Base-by-base conservation (phyloP, 495 filamentous ascomycete species). In the Penicillium waksmanii region DNA sequence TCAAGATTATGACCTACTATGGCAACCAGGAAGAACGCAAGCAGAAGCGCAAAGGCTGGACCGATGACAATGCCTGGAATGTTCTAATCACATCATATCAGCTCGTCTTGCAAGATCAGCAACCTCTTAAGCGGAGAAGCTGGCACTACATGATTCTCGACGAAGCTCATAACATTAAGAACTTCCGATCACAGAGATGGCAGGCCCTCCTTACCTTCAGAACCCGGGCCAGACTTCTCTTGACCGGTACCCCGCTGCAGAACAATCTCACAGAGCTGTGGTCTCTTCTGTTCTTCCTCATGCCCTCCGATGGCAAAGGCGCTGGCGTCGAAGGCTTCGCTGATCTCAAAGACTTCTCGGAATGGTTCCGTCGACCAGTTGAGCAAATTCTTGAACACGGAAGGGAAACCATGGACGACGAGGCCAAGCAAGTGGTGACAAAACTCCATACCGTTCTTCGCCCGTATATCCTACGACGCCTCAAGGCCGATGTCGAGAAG, bases 61-160 rank as follows among this genome's bases (percentile, higher is more conserved):
- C 82, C 59, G 87, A 95, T 62, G 86, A 95, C 61, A 90, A 94
- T 51, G 82, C 90, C 46, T 98, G 92, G 91, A 96, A 99, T 71
- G 94, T 98, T 25, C 86, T 93, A 75, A 95, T 99, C 68, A 99
- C 96, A 1, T 96, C 92, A 0, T 99, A 99, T 68, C 93, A 97
- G 62, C 84, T 98, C 35, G 90, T 97, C n/a, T 78, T 97, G 23
- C 88, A 96, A 68, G 96, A 99, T 71, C 89, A 92, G 59, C 85
- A 90, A 58, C 90, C 94, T n/a, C 91, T 99, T 72, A 94, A 95
- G 68, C 85, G 91, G 53, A 84, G 92, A n/a, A 83, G 82, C 42
- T 99, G 96, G 96, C 93, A 97, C 71, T 99, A 97, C 75, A 92
- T 99, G 86, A 89, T 99, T 58, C 85, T 99, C 15, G 96, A 99